These are phyloP conservation scores for Fusarium multiceps DNA, from an alignment of 2,329 filamentous ascomycete species.

Conservation along the genomic window DNA sequence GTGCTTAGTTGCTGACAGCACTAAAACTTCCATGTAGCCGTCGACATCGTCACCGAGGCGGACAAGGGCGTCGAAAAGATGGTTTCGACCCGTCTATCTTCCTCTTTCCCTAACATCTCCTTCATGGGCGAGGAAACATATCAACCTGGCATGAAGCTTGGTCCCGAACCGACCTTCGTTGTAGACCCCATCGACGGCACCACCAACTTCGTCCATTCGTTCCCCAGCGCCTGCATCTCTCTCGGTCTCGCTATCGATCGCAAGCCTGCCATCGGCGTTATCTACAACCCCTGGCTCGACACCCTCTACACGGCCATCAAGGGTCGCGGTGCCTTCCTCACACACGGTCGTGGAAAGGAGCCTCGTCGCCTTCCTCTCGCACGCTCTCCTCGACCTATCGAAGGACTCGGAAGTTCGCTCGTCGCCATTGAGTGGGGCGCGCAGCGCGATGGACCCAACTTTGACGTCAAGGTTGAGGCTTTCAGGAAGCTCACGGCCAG, in stretches of 20 bases:
- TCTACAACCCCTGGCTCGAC: slow-evolving; percentile 82
- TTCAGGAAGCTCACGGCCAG: slow-evolving; percentile 70
- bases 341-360: slow-evolving; percentile 56
- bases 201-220: slow-evolving; percentile 83
- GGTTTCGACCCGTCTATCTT: slow-evolving; percentile 64
- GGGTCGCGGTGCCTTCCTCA: slow-evolving; percentile 73
- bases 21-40: slow-evolving; percentile 57
- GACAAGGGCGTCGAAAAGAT: slow-evolving; percentile 74
- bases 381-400: slow-evolving; percentile 65
- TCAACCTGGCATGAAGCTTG: slow-evolving; percentile 71
- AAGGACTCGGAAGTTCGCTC: slow-evolving; percentile 70
- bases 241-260: slow-evolving; percentile 75
- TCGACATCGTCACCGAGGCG: slow-evolving; percentile 75
- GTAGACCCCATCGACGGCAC: slow-evolving; percentile 85
- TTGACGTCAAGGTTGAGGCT: slow-evolving; percentile 73
- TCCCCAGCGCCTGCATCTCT: slow-evolving; percentile 80
- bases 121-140: slow-evolving; percentile 86
- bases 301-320: slow-evolving; percentile 75
- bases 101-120: slow-evolving; percentile 65
- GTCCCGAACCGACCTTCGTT: slow-evolving; percentile 77
- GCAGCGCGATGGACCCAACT: slow-evolving; percentile 75
- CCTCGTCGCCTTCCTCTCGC: slow-evolving; percentile 55
- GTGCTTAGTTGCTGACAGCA: background rate
- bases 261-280: slow-evolving; percentile 74
- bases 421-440: slow-evolving; percentile 80